A percentile compares a stretch with the other conserved stretches of the same genome.
Conservation (phyloP, 345 rosid genomes). For the Populus simonii region DNA sequence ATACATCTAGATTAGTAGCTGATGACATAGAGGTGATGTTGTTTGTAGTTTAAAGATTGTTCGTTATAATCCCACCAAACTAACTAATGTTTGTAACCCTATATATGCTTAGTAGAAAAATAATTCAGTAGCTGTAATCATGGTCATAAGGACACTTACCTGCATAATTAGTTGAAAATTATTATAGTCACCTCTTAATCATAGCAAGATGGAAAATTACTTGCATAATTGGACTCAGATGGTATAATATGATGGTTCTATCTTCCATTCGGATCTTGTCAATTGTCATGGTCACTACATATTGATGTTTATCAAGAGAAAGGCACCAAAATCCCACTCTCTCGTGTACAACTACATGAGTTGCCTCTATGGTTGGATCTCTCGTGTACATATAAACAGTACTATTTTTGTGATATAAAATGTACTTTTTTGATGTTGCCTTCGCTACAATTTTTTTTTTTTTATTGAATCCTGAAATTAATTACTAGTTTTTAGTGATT, state of each 20-base stretch:
- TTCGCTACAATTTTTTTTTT: no score
- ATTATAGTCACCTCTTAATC: background rate
- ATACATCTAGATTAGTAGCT: no score
- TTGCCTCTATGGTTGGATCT: no score
- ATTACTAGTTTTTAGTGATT: no score
- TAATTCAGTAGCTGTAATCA: conserved; percentile 3
- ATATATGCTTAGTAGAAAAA: background rate
- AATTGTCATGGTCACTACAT: background rate
- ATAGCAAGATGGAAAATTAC: background rate
- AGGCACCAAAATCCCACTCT: no score
- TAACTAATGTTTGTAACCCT: background rate
- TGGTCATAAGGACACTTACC: background rate
- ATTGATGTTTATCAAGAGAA: no score
- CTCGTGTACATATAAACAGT: no score
- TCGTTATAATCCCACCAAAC: background rate
- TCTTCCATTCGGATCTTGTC: background rate
- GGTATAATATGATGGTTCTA: background rate
- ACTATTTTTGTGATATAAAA: no score
- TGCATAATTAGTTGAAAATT: background rate
- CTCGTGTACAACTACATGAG: no score
- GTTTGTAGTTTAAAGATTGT: background rate
- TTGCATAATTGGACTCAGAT: background rate
- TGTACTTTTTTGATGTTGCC: no score
- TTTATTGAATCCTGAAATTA: no score
- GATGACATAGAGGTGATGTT: background rate